Evolutionary conservation across 371 early-diverging fungal genomes (phyloP).

Genomic region (Haplosporangium sp.): DNA sequence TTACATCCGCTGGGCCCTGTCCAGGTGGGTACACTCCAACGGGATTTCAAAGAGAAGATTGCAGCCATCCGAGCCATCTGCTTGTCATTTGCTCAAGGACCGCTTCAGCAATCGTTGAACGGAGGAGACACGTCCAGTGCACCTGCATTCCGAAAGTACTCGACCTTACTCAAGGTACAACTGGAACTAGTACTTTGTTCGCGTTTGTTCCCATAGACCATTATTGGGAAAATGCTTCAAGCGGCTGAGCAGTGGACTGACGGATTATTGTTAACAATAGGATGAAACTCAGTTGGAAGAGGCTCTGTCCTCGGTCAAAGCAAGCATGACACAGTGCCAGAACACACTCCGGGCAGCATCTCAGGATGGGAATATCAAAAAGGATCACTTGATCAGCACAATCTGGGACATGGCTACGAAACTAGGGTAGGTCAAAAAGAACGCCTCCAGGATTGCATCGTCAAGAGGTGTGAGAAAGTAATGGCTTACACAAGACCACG

Average conservation of each 20-base stretch:
- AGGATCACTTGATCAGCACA: constrained; percentile 59
- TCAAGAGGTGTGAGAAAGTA: background rate
- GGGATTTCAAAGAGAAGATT: constrained; percentile 63
- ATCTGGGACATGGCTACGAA: constrained; percentile 60
- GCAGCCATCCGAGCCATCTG: constrained; percentile 66
- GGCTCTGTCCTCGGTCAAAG: constrained; percentile 61
- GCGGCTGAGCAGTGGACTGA: background rate
- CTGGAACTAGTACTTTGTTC: background rate
- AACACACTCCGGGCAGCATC: constrained; percentile 48
- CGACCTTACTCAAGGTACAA: constrained; percentile 63
- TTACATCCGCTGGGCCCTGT: constrained; percentile 67
- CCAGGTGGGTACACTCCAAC: constrained; percentile 60
- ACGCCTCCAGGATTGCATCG: background rate
- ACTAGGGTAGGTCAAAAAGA: constrained; percentile 21
- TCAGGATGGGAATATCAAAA: constrained; percentile 56
- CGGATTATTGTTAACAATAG: constrained; percentile 23
- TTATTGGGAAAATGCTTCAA: background rate
- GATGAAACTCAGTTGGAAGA: constrained; percentile 67
- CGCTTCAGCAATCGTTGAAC: constrained; percentile 67
- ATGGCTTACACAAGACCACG: background rate
- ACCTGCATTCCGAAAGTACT: constrained; percentile 66
- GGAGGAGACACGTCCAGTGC: constrained; percentile 64
- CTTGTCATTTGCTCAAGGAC: constrained; percentile 69
- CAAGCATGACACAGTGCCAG: constrained; percentile 57
- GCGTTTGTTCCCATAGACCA: background rate